Base-by-base conservation (phyloP, 2,329 filamentous ascomycete species). In the Lecanicillium sp. region DNA sequence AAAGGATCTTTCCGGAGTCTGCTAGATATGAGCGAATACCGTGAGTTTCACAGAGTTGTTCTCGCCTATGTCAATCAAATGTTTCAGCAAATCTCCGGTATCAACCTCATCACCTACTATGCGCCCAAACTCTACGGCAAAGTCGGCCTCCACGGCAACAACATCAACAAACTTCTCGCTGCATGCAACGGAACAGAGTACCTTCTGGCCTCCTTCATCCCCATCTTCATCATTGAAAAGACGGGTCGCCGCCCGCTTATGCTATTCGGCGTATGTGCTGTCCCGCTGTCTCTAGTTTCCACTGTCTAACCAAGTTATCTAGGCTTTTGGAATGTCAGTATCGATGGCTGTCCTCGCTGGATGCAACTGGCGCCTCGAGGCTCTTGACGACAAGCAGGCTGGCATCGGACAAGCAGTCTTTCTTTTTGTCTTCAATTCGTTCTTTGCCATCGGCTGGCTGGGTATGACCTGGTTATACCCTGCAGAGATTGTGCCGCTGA, bases 401-500 rank as follows among this genome's bases (percentile, higher is more conserved):
- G 50, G 50, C 12, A 45, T 51, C 27, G 49, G 49, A 19, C 39
- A 44, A 15, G 49, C 37, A 43, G 14, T 59, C 53, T 80, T 80
- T 47, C 64, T 84, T 14, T 85, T 85, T 66, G 72, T 79, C 9
- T 85, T 83, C 64, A 84, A 84, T 59, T 77, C 78, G 5, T 79
- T 79, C 54, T 84, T 84, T 55, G 81, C 79, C 20, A 78, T 79
- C 0, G 79, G 77, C 6, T 81, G 77, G 72, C 62, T 82, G 4
- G 77, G 78, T 7, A 69, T 81, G 27, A 78, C 78, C 2, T 83
- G 78, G 78, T 57, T 76, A 58, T 73, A 71, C 52, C 67, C 74
- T 2, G 73, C 75, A 36, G 70, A 75, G 51, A 68, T 76, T 49
- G 75, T 75, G 55, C 67, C 68, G 0, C 62, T 71, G 36, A 63